Percentiles rank a stretch among this genome's conserved stretches.
phyloP scores from a whole-genome alignment of 768 basidiomycete species.

The Exsudoporus frostii region DNA sequence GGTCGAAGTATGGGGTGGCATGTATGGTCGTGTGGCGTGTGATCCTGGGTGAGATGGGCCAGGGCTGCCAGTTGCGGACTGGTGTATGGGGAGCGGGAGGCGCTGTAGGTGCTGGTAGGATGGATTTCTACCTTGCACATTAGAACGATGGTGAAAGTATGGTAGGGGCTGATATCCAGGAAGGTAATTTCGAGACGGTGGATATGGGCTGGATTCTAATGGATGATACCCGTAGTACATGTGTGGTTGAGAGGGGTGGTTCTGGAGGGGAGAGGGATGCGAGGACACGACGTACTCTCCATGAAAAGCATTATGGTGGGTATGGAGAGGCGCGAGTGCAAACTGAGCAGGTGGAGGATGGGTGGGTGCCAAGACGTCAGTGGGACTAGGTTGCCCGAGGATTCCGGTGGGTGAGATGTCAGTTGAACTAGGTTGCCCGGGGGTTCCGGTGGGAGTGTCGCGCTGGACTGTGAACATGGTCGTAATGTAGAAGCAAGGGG shows the following conservation, averaged over 20 bases:
- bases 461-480: slow-evolving; percentile 1
- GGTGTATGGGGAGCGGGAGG: slow-evolving; percentile 20
- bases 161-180: slow-evolving; percentile 33
- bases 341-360: slow-evolving; percentile 20
- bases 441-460: not conserved
- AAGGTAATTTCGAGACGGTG: slow-evolving; percentile 42
- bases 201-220: slow-evolving; percentile 37
- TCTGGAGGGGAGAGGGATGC: slow-evolving; percentile 32
- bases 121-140: slow-evolving; percentile 33
- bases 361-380: slow-evolving; percentile 5
- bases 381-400: not conserved
- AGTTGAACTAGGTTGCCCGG: not conserved
- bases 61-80: slow-evolving; percentile 22
- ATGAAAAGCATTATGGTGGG: slow-evolving; percentile 35
- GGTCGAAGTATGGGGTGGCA: slow-evolving; percentile 24
- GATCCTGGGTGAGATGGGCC: slow-evolving; percentile 12
- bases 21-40: slow-evolving; percentile 22
- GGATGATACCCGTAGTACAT: slow-evolving; percentile 35
- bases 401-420: not conserved
- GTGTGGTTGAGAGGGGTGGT: slow-evolving; percentile 31
- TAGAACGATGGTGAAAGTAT: slow-evolving; percentile 38
- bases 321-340: slow-evolving; percentile 29
- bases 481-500: not conserved
- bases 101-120: slow-evolving; percentile 21
- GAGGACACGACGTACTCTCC: slow-evolving; percentile 49